These are phyloP conservation scores for Lenzites betulinus DNA, from an alignment of 768 basidiomycete species.

Conservation along the genomic window DNA sequence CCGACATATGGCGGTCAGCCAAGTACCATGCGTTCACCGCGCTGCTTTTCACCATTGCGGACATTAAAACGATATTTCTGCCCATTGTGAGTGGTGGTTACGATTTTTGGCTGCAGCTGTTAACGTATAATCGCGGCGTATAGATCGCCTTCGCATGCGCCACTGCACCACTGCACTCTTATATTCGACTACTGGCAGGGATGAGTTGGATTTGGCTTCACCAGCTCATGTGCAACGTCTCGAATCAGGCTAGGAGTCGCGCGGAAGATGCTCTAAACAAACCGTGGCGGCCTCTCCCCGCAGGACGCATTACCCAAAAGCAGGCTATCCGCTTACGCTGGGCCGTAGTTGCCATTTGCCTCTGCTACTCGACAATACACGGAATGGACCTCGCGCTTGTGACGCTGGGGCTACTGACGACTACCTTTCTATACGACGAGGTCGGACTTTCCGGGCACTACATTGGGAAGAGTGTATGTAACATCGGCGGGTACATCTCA, in stretches of 20 bases:
- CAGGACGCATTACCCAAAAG: constrained; percentile 32
- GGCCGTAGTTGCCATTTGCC: constrained; percentile 32
- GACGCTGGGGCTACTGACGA: constrained; percentile 12
- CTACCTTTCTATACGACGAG: constrained; percentile 36
- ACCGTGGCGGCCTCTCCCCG: constrained; percentile 41
- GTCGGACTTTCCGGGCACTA: constrained; percentile 28
- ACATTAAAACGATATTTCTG: constrained; percentile 35
- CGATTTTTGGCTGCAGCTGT: neutral
- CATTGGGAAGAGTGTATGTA: constrained; percentile 35
- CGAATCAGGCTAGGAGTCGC: constrained; percentile 33
- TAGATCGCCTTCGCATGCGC: constrained; percentile 17
- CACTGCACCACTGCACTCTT: constrained; percentile 15
- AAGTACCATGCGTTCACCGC: constrained; percentile 19
- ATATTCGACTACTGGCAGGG: constrained; percentile 7
- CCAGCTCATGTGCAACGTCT: constrained; percentile 37
- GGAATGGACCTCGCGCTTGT: constrained; percentile 18
- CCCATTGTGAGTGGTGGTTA: constrained; percentile 32
- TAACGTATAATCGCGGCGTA: neutral
- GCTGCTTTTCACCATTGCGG: constrained; percentile 38
- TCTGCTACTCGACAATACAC: constrained; percentile 11
- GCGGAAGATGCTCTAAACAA: constrained; percentile 38
- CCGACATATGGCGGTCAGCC: too few species aligned
- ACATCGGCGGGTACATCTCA: constrained; percentile 34
- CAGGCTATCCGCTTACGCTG: constrained; percentile 35
- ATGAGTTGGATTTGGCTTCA: constrained; percentile 35